A percentile compares a stretch with the other conserved stretches of the same genome.
These are phyloP conservation scores for Linnemannia exigua DNA, from an alignment of 192 early-diverging fungal species.

Conservation along the genomic window DNA sequence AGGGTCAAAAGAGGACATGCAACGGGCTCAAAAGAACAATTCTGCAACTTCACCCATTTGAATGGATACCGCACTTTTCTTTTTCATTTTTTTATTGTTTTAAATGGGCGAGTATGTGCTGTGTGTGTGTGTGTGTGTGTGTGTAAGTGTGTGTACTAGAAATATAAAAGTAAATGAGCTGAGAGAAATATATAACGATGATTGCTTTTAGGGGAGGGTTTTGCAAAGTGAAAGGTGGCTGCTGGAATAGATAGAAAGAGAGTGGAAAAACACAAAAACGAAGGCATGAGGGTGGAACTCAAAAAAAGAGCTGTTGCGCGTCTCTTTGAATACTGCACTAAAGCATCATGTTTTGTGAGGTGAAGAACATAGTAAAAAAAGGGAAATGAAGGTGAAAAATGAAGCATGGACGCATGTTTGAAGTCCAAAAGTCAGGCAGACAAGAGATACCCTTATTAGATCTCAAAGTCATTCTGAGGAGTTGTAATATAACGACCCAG, in stretches of 20 bases:
- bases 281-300: background rate
- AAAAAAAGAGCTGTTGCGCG: background rate
- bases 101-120: background rate
- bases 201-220: background rate
- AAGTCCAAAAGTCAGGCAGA: background rate
- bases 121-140: background rate
- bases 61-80: background rate
- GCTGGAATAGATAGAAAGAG: background rate
- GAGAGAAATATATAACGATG: background rate
- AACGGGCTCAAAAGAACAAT: background rate
- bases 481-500: conserved; percentile 42
- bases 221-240: background rate
- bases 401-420: background rate
- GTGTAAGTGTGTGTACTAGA: background rate
- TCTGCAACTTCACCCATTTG: background rate
- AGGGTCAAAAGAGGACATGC: background rate
- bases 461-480: conserved; percentile 46
- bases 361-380: background rate
- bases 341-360: background rate
- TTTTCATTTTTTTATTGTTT: background rate
- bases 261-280: background rate
- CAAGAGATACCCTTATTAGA: conserved; percentile 1
- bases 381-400: background rate
- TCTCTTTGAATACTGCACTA: background rate
- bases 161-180: background rate